Evolutionary conservation across 441 rosid genomes (phyloP).

Genomic region (Mallotus japonicus): DNA sequence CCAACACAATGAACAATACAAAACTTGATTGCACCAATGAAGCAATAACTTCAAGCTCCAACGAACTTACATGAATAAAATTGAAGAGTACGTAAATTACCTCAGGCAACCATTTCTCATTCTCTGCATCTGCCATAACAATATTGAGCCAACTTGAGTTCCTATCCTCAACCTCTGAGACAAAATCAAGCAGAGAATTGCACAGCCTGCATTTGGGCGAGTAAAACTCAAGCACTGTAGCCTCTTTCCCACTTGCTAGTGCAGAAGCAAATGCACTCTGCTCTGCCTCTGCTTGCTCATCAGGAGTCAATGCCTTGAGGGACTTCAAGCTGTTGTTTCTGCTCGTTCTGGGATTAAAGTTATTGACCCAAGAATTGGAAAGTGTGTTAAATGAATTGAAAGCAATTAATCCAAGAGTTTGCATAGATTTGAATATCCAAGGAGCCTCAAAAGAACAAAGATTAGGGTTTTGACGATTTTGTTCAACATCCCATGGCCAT

Average conservation of each 20-base stretch:
- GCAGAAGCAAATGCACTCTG: conserved; percentile 83
- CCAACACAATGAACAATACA: neutral
- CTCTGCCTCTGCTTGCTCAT: conserved; percentile 86
- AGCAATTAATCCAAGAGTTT: conserved; percentile 58
- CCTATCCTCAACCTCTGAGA: conserved; percentile 63
- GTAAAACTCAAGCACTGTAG: conserved; percentile 80
- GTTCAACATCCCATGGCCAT: conserved; percentile 74
- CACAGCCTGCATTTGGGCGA: conserved; percentile 88
- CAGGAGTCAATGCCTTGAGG: conserved; percentile 40
- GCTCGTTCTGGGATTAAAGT: conserved; percentile 30
- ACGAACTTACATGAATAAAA: neutral
- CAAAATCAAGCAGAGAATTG: conserved; percentile 65
- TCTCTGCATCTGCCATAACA: conserved; percentile 98
- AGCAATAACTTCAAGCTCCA: conserved; percentile 1
- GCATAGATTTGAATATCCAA: conserved; percentile 78
- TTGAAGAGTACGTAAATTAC: conserved; percentile 32
- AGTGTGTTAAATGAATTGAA: conserved; percentile 48
- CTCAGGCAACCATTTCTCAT: conserved; percentile 94
- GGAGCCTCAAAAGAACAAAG: conserved; percentile 59
- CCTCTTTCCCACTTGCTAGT: conserved; percentile 68
- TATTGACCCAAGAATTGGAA: conserved; percentile 31
- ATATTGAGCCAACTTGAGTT: conserved; percentile 75
- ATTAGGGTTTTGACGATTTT: conserved; percentile 34
- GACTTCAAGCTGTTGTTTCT: conserved; percentile 27
- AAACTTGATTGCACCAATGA: neutral